Evolutionary conservation across 495 filamentous ascomycete genomes (phyloP), one percentile per base, ranked within the genome.

Genomic region (Tuber borchii): DNA sequence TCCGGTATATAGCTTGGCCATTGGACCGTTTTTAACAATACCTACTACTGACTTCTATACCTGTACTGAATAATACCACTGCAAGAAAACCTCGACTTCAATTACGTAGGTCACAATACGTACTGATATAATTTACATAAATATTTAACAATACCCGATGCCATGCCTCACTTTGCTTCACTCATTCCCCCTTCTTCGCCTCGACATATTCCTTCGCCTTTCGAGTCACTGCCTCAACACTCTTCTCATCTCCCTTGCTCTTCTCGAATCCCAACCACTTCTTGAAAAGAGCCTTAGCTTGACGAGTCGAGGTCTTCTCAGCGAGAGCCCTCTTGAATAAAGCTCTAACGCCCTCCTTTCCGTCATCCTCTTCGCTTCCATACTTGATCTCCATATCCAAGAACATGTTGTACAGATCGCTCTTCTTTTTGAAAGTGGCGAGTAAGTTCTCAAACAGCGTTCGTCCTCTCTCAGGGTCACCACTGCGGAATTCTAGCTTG

Each of bases 381-480:
- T 84, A 83, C 83, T 83, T 83, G 76, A 91, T 91, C 85, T 99
- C 95, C 77, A 97, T 87, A 79, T 97, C 93, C 19, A 97, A 78
- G 61, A 95, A 90, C 81, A 96, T 89, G 84, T 94, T 97, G 94
- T 95, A 98, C 71, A 97, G 84, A 83, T 97, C 93, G 70, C 93
- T 88, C 76, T 91, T 92, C 87, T 94, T 95, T 75, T 93, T 93
- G 86, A 91, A 97, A 22, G 90, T 90, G 39, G 89, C 87, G 10
- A 97, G 86, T 7, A 99, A 87, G 46, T 90, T 92, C 84, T 97
- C 95, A 80, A 98, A 97, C 68, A 98, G 90, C 8, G 95, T 98
- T 14, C 96, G 92, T 34, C 95, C 95, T 43, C 93, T 92, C 85
- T 99, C 95, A 6, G 93, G 86, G 80, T 95, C 93, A 46, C 94